Conservation (phyloP, 2,329 filamentous ascomycete species). For the Aspergillus persii region DNA sequence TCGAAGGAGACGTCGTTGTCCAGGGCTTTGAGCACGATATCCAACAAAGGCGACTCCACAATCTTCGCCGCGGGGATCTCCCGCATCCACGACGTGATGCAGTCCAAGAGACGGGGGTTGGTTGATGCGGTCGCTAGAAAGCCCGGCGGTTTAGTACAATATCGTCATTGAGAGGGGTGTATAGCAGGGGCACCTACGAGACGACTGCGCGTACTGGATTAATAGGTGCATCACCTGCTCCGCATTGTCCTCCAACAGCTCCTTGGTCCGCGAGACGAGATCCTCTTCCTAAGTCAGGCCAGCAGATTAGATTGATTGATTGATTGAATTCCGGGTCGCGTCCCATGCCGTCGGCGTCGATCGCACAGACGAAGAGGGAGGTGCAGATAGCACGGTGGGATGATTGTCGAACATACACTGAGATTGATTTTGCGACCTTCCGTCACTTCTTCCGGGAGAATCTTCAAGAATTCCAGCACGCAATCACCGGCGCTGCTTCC, state of each 20-base stretch:
- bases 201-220: conserved; percentile 87
- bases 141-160: conserved; percentile 15
- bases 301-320: conserved; percentile 49
- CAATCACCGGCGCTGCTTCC: conserved; percentile 71
- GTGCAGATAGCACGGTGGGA: conserved; percentile 36
- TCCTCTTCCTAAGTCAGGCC: conserved; percentile 80
- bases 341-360: conserved; percentile 19
- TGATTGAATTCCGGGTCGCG: conserved; percentile 18
- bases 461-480: conserved; percentile 92
- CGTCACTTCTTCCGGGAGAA: conserved; percentile 97
- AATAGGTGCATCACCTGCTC: conserved; percentile 82
- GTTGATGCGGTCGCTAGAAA: conserved; percentile 67
- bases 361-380: conserved; percentile 38
- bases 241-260: conserved; percentile 87
- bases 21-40: conserved; percentile 75
- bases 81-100: conserved; percentile 93
- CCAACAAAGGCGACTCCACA: conserved; percentile 79
- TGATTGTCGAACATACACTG: conserved; percentile 77
- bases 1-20: conserved; percentile 76
- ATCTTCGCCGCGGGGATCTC: conserved; percentile 84
- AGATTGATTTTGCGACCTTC: conserved; percentile 99
- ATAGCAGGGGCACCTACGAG: conserved; percentile 55
- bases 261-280: conserved; percentile 77
- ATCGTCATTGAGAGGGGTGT: neutral
- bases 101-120: conserved; percentile 89